phyloP scores from a whole-genome alignment of 345 rosid genomes.

The Syzygium aqueum region DNA sequence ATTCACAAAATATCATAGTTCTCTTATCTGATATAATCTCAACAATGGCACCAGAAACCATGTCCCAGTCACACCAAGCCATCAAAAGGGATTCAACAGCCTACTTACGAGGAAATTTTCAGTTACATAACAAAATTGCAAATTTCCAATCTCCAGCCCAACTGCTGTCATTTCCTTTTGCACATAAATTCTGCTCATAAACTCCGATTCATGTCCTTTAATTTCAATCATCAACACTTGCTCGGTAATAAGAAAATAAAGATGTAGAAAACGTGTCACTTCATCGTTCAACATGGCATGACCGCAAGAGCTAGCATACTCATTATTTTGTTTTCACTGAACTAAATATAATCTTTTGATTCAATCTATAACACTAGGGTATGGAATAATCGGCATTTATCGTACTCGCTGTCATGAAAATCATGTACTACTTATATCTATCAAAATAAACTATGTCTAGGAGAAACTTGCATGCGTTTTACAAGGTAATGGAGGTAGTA shows the following conservation, averaged over 20 bases:
- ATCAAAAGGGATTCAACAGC: neutral
- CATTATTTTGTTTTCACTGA: neutral
- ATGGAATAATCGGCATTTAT: neutral
- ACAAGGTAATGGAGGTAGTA: neutral
- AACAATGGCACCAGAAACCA: neutral
- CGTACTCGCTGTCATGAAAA: neutral
- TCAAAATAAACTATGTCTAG: neutral
- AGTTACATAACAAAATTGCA: neutral
- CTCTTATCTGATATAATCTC: neutral
- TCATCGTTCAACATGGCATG: neutral
- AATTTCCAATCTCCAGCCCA: neutral
- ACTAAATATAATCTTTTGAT: neutral
- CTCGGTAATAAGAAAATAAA: neutral
- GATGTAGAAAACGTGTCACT: neutral
- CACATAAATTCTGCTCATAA: neutral
- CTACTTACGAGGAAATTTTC: neutral
- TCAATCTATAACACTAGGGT: neutral
- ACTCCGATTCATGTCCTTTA: neutral
- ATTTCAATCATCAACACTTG: neutral
- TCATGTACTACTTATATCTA: neutral
- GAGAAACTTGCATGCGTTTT: neutral
- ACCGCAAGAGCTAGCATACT: neutral
- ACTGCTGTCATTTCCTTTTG: neutral
- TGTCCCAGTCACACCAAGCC: neutral
- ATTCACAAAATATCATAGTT: neutral